A percentile compares a stretch with the other conserved stretches of the same genome.
These are phyloP conservation scores for Mortierella sp. DNA, from an alignment of 371 early-diverging fungal genomes.

Conservation along the genomic window DNA sequence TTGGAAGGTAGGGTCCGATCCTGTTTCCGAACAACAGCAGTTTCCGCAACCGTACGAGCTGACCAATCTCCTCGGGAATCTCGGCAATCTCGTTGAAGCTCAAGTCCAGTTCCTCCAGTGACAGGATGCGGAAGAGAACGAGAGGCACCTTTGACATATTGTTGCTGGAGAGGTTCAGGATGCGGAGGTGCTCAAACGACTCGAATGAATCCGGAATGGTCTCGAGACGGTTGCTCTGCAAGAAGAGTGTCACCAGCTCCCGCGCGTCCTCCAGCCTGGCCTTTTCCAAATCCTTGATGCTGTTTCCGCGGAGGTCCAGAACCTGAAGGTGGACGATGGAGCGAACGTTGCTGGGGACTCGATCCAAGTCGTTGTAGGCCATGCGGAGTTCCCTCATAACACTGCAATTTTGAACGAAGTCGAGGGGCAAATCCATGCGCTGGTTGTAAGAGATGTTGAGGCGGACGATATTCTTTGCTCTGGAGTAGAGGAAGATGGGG, in stretches of 20 bases:
- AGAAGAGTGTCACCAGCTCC: constrained; percentile 69
- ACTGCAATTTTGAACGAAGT: constrained; percentile 80
- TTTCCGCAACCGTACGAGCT: constrained; percentile 71
- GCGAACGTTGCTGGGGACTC: constrained; percentile 72
- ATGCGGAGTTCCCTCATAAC: constrained; percentile 75
- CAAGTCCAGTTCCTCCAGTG: constrained; percentile 81
- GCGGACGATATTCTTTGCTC: constrained; percentile 73
- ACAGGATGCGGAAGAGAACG: constrained; percentile 70
- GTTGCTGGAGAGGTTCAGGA: constrained; percentile 86
- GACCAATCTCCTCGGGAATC: constrained; percentile 82
- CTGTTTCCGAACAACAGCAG: constrained; percentile 83
- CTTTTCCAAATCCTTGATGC: constrained; percentile 70
- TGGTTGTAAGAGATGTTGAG: constrained; percentile 83
- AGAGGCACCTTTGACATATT: constrained; percentile 77
- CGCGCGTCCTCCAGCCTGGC: constrained; percentile 70
- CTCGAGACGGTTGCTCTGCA: constrained; percentile 82
- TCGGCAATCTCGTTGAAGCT: constrained; percentile 85
- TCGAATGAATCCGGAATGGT: constrained; percentile 71
- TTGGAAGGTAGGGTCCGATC: constrained; percentile 77
- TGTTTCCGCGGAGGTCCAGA: constrained; percentile 85
- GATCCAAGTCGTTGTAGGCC: constrained; percentile 75
- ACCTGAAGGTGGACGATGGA: constrained; percentile 69
- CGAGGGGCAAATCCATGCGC: constrained; percentile 76
- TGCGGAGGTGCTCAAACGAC: constrained; percentile 68
- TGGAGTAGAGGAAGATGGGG: constrained; percentile 78